Percentiles rank a stretch among this genome's conserved stretches.
Conservation (phyloP, 2,329 filamentous ascomycete genomes). For the Sphaerulina populicola region DNA sequence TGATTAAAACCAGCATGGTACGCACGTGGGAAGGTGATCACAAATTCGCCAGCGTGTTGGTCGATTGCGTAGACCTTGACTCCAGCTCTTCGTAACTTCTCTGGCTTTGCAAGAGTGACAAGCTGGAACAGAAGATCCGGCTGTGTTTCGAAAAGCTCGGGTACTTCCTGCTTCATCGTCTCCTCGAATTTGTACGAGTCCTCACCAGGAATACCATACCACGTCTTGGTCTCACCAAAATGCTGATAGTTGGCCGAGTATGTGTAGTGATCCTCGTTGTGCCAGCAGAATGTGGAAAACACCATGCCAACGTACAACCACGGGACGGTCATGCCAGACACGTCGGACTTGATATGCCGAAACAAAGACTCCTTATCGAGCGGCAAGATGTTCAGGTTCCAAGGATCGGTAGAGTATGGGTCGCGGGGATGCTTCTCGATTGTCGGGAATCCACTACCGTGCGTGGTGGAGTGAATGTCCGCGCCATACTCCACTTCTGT, state of each 20-base stretch:
- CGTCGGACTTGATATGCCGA: slow-evolving; percentile 93
- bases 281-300: slow-evolving; percentile 99
- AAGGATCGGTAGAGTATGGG: slow-evolving; percentile 78
- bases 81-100: slow-evolving; percentile 84
- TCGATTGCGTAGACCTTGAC: slow-evolving; percentile 93
- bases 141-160: slow-evolving; percentile 92
- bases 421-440: slow-evolving; percentile 84
- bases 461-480: slow-evolving; percentile 95
- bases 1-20: slow-evolving; percentile 99
- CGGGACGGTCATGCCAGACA: slow-evolving; percentile 97
- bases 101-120: slow-evolving; percentile 89
- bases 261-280: slow-evolving; percentile 95
- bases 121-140: slow-evolving; percentile 93
- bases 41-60: slow-evolving; percentile 88
- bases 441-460: slow-evolving; percentile 93
- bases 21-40: slow-evolving; percentile 92
- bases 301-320: slow-evolving; percentile 99
- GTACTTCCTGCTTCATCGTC: slow-evolving; percentile 90
- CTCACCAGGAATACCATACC: slow-evolving; percentile 93
- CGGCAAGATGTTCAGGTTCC: slow-evolving; percentile 91
- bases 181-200: slow-evolving; percentile 92
- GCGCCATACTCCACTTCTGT: slow-evolving; percentile 98
- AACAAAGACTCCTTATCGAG: slow-evolving; percentile 88
- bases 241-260: slow-evolving; percentile 99
- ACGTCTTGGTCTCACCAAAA: slow-evolving; percentile 95